Base-by-base conservation (phyloP, 352 stramenopile species). In the Phytophthora pini region DNA sequence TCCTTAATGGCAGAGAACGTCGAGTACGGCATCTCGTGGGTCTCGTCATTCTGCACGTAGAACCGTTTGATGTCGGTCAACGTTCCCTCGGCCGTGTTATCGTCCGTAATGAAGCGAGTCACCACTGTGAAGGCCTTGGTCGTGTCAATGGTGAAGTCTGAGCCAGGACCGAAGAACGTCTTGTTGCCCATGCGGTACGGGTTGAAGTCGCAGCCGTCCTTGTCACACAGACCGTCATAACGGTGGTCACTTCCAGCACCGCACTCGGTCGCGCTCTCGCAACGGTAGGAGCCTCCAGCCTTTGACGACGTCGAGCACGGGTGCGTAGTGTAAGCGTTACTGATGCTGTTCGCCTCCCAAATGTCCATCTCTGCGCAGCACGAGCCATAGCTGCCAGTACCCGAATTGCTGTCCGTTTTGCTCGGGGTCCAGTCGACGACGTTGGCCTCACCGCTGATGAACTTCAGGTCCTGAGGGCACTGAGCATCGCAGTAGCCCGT, bases 281-380 rank as follows among this genome's bases (percentile, higher is more conserved):
- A 72, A 10, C 63, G 63, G 27, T 81, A 76, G 5, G 79, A 63
- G 17, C 65, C 66, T 9, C 68, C 44, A 5, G 38, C 38, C 12
- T 54, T 62, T 12, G 54, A 56, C 1, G 45, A 43, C 15, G 6
- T 29, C n/a, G 64, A 57, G 59, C 82, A 91, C 27, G 75, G 61
- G 56, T 88, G 79, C 6, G 74, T 48, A 11, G 79, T 86, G 53
- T 76, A 80, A 5, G 70, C 68, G 27, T 64, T 77, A 60, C 68
- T 77, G 17, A 80, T 77, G 43, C 62, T 78, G 60, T 87, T 89
- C 4, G 70, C 44, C 60, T 89, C 80, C 72, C 66, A 89, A 39
- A 87, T 80, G 40, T 89, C 80, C 58, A 87, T 73, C 77, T 90
- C 83, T 5, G 62, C 55, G 53, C 83, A 90, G 66, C 83, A 92